Evolutionary conservation across 192 early-diverging fungal genomes (phyloP), one percentile per base, ranked within the genome.

Genomic region (Chytriomyces sp.): DNA sequence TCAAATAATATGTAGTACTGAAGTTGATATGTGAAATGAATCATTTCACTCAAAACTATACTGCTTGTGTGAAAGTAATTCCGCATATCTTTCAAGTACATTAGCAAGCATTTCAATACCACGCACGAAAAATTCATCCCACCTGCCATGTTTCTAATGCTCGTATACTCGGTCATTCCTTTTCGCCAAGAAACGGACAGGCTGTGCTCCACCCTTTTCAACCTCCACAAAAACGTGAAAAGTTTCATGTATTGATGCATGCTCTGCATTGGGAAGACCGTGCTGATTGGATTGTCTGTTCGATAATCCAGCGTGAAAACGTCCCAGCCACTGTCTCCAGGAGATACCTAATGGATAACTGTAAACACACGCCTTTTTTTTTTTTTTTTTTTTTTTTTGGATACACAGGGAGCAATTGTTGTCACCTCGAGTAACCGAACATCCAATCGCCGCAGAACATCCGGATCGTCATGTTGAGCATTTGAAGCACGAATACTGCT

Each of bases 1-100:
- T 98, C 96, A 82, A 97, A 96, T 53, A 93, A 84, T 43, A 95
- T 91, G 79, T 95, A 97, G 80, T 95, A 94, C 81, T 98, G 95
- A 61, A 99, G 83, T 79, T 99, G 96, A 75, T 93, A 88, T 53
- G 95, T 88, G 82, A 96, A 97, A 82, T 98, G 97, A 59, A 93
- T 90, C 97, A 98, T 98, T 80, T 96, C 90, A 18, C 86, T 87
- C 78, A 91, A 89, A 11, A 89, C 84, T 53, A 94, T 82, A 57
- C 90, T 85, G 72, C 91, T 89, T 28, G 85, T 75, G 44, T 94
- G 94, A 50, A 95, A 57, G 28, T 53, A 74, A 11, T 47, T 49
- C 16, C 60, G 18, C 20, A 79, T 20, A 23, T 71, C 69, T 74
- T 23, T n/a, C 5, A 9, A 5, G 20, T 70, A 6, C 20, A 8